Percentiles rank a stretch among this genome's conserved stretches.
These are phyloP conservation scores for Neurospora cerealis DNA, from an alignment of 495 filamentous ascomycete species.

Conservation along the genomic window DNA sequence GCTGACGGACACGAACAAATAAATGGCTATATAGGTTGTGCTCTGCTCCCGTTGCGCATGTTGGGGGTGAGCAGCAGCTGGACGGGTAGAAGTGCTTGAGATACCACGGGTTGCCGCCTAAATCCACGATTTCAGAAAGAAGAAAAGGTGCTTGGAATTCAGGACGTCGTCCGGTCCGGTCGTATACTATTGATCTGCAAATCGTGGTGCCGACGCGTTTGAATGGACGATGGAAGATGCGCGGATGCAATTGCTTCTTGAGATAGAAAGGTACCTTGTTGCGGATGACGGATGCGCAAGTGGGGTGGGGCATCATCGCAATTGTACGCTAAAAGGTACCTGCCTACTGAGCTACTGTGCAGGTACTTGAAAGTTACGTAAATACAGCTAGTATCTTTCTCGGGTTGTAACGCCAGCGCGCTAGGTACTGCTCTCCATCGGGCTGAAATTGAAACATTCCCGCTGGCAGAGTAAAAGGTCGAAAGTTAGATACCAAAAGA, in stretches of 20 bases:
- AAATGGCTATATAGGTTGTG: not conserved
- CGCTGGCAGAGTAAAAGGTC: not conserved
- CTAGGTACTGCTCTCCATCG: not conserved
- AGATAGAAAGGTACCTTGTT: not conserved
- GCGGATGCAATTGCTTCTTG: not conserved
- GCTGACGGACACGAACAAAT: not conserved
- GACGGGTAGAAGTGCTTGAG: not conserved
- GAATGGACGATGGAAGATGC: not conserved
- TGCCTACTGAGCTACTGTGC: not conserved
- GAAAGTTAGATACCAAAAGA: not conserved
- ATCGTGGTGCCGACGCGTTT: not conserved
- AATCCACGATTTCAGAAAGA: not conserved
- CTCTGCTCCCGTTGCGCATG: not conserved
- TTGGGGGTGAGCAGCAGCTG: not conserved
- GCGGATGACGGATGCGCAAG: not conserved
- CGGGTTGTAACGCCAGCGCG: not conserved
- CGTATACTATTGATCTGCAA: not conserved
- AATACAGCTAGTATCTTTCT: not conserved
- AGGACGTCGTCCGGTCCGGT: not conserved
- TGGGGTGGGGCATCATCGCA: not conserved
- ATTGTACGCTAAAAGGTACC: not conserved
- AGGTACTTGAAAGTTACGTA: not conserved
- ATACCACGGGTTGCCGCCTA: not conserved
- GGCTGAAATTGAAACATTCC: not conserved
- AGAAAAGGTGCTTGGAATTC: not conserved